Base-by-base conservation (phyloP, 192 early-diverging fungal genomes). In the Coemansia sp. region DNA sequence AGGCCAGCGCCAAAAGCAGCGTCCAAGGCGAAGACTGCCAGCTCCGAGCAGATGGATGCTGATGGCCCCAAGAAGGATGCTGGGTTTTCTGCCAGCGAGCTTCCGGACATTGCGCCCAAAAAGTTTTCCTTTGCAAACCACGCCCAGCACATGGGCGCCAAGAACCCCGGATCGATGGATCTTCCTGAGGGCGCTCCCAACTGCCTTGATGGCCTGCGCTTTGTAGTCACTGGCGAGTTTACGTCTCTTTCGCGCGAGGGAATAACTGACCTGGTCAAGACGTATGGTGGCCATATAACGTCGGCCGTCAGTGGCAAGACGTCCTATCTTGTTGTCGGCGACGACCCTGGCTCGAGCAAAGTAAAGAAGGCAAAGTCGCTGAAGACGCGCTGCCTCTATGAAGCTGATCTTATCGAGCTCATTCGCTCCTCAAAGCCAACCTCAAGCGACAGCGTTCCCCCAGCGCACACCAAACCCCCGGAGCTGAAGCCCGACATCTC, bases 221-320 rank as follows among this genome's bases (percentile, higher is more conserved):
- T 99, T 89, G 98, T 99, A 0, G 85, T 98, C 46, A 93, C 96
- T 4, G 98, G 98, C 48, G 93, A 98, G 52, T 85, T 95, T 29
- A 73, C 82, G 10, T 86, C 87, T 9, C 71, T 98, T 14, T 84
- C 87, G 3, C 86, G 93, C 11, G 89, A 93, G 19, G 87, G 91
- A 55, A 85, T 89, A 6, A 76, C 85, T 23, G 91, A 95, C 76
- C 73, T 98, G 19, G 88, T 95, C 19, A 97, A 92, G 78, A 83
- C 90, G 3, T 92, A 95, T 72, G 93, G 91, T 59, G 95, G 92
- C 17, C 82, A 89, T 35, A 85, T 96, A 11, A 95, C 93, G 0
- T 73, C 79, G 10, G 75, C 84, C 0, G 85, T 89, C 23, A 93
- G 91, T 66, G 87, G 88, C 17, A 92, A 89, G 68, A 99, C 97